Evolutionary conservation across 441 rosid genomes (phyloP).

Genomic region (Isatis lusitanica): DNA sequence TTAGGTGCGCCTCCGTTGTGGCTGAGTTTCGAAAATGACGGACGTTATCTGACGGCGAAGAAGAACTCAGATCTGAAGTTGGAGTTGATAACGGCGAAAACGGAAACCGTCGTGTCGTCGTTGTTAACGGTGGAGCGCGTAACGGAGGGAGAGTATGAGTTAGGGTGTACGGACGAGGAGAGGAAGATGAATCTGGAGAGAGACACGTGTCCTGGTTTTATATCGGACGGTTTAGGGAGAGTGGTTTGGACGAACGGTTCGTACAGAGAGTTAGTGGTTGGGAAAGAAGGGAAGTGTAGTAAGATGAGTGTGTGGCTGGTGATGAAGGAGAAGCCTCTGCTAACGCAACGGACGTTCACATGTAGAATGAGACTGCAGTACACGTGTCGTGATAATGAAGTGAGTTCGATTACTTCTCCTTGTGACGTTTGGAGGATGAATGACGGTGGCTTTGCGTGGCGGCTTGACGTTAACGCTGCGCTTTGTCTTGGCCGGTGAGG

Average conservation of each 20-base stretch:
- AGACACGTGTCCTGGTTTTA: slow-evolving; percentile 74
- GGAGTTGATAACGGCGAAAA: slow-evolving; percentile 19
- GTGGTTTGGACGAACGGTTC: slow-evolving; percentile 73
- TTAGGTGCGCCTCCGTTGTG: slow-evolving; percentile 30
- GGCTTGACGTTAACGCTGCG: slow-evolving; percentile 81
- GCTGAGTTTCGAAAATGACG: slow-evolving; percentile 41
- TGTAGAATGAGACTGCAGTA: slow-evolving; percentile 69
- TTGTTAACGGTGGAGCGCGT: slow-evolving; percentile 70
- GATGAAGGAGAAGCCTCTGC: slow-evolving; percentile 46
- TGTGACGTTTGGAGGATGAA: slow-evolving; percentile 83
- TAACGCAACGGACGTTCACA: slow-evolving; percentile 47
- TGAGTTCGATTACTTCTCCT: slow-evolving; percentile 51
- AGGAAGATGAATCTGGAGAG: slow-evolving; percentile 47
- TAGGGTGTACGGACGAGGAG: slow-evolving; percentile 66
- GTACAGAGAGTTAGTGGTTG: slow-evolving; percentile 50
- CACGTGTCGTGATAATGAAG: slow-evolving; percentile 40
- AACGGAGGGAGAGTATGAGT: slow-evolving; percentile 36
- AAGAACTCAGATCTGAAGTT: slow-evolving; percentile 12
- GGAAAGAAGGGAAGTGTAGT: background rate
- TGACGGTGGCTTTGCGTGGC: slow-evolving; percentile 83
- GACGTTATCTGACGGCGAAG: slow-evolving; percentile 27
- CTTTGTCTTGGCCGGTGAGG: slow-evolving; percentile 44
- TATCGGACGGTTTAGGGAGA: slow-evolving; percentile 61
- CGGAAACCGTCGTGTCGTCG: slow-evolving; percentile 30
- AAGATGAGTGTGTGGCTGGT: slow-evolving; percentile 55